Evolutionary conservation across 2,329 filamentous ascomycete species (phyloP), one percentile per base, ranked within the genome.

Genomic region (Penicillium fuscoglaucum): DNA sequence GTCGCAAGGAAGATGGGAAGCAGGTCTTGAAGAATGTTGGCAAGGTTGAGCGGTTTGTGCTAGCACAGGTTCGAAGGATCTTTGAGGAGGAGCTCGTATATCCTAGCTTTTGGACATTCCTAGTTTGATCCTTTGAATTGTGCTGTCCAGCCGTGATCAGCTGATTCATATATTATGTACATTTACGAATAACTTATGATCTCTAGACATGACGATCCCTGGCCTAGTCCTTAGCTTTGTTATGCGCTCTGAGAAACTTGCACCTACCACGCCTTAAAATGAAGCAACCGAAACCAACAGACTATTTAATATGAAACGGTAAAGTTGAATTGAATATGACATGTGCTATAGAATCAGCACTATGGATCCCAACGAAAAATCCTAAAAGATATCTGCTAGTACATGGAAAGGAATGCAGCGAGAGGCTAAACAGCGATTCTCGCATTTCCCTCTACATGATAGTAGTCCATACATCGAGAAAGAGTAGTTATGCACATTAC

Each of bases 21-120:
- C 93, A 97, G 78, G 95, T 93, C 47, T 79, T 99, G 60, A 98
- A 97, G 82, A 99, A 99, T 74, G 93, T 99, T 50, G 93, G 95
- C 59, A 99, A 99, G 81, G 95, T 99, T 58, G 95, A 99, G 79
- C 90, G 91, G 69, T 99, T 99, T 74, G 91, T 99, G 57, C 82
- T 99, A 59, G 93, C 98, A 74, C 93, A 98, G 77, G 95, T 99
- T 61, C 87, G 93, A 72, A 86, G 92, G 70, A 98, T 99, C 68
- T 98, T 99, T 70, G 95, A 99, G 77, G 95, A 98, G 72, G 95
- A 99, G 75, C 95, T 98, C 78, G 93, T 98, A 61, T 98, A 96
- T 78, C 95, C 95, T 45, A 97, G 93, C 76, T 98, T 96, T 76
- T 98, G 93, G 93, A 98, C 93, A 0, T 97, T 98, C 75, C 79